These are phyloP conservation scores for Mucor mucedo DNA, from an alignment of 371 early-diverging fungal species.

Conservation along the genomic window DNA sequence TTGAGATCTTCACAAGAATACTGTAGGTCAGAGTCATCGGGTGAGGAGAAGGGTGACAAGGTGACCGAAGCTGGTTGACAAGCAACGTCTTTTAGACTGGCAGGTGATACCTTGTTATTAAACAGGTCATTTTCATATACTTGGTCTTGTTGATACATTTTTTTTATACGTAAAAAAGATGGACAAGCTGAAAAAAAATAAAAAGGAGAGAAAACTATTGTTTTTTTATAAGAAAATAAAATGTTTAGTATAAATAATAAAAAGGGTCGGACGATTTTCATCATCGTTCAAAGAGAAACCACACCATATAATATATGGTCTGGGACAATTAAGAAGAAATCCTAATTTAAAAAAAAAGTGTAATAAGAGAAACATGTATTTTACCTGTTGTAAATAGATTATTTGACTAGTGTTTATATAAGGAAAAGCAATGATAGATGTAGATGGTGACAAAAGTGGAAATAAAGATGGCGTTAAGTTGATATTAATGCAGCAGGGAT, in stretches of 20 bases:
- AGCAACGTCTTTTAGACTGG: too few relatives aligned
- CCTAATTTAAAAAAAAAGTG: too few relatives aligned
- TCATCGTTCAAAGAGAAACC: neutral
- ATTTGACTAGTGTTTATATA: neutral
- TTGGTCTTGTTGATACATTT: too few relatives aligned
- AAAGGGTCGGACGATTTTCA: neutral
- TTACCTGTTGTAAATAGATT: slow-evolving; percentile 10
- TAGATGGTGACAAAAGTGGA: neutral
- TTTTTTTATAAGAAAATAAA: too few relatives aligned
- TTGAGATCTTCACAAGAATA: slow-evolving; percentile 6
- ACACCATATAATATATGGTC: neutral
- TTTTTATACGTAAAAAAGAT: too few relatives aligned
- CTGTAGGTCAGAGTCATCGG: slow-evolving; percentile 1
- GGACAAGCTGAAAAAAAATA: too few relatives aligned
- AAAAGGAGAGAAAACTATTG: too few relatives aligned
- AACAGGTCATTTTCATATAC: too few relatives aligned
- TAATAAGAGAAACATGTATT: neutral
- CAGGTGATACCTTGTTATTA: too few relatives aligned
- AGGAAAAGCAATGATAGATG: neutral
- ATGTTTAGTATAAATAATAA: neutral
- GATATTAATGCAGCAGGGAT: neutral
- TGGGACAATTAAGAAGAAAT: neutral
- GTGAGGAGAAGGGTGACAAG: neutral
- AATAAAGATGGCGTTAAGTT: too few relatives aligned
- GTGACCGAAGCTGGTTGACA: too few relatives aligned